Evolutionary conservation across 345 rosid genomes (phyloP), one percentile per base, ranked within the genome.

Genomic region (Clausena lansium): DNA sequence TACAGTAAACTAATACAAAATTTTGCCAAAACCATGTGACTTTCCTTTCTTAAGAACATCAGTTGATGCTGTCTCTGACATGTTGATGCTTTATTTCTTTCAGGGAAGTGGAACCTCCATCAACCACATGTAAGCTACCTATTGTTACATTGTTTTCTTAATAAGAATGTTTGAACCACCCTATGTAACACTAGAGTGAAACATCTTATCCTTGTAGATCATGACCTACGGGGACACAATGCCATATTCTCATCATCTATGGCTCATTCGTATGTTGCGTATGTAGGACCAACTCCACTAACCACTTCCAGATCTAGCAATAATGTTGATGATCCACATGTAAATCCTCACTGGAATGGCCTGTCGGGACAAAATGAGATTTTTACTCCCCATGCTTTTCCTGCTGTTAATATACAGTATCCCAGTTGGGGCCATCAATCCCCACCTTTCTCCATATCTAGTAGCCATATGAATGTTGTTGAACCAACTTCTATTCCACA

Each of bases 101-200:
- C 86, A 91, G 96, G 90, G 96, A 88, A 84, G 73, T 84, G 71
- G 96, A 91, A 65, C 80, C 85, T 76, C 89, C 86, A 57, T 85
- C 89, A 73, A 87, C 87, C 72, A 84, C 87, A 80, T 86, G 96
- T 91, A 90, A 87, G 96, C 78, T 38, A 24, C 67, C 30, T 73
- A 32, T 74, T 60, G 28, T 28, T 15, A 61, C 28, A 58, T 14
- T 68, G 61, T 45, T 63, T 75, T 68, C 13, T 36, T 55, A 65
- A 25, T 45, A 68, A 60, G 68, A 61, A 45, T 78, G 28, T 80
- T 60, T 71, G 47, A 69, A 67, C 72, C 76, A 73, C 65, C 58
- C 65, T 39, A 25, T 61, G 50, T 83, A 71, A 70, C 55, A 6
- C 61, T 24, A 67, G 19, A 76, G 33, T 25, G 10, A 57, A 75